Conservation (phyloP, 192 early-diverging fungal species). For the Backusella parvicylindrica region DNA sequence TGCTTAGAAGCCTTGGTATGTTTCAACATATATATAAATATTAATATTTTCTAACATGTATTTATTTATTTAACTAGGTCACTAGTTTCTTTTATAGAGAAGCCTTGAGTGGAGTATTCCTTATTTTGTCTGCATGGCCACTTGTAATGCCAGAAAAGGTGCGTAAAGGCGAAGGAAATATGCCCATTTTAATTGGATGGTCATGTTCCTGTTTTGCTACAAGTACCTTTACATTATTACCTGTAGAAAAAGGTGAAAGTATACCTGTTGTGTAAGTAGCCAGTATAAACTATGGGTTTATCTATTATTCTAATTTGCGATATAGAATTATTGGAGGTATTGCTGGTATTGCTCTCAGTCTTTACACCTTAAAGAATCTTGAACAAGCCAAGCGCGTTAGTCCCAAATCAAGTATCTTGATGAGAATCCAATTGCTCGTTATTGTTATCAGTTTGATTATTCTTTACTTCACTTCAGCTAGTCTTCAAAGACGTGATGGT, state of each 20-base stretch:
- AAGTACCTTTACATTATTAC: constrained; percentile 84
- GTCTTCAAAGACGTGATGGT: constrained; percentile 55
- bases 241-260: constrained; percentile 82
- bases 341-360: constrained; percentile 30
- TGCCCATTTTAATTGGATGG: constrained; percentile 61
- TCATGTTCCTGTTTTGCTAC: constrained; percentile 60
- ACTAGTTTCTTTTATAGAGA: constrained; percentile 83
- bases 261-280: constrained; percentile 58
- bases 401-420: background rate
- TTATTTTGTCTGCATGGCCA: constrained; percentile 68
- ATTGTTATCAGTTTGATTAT: constrained; percentile 54
- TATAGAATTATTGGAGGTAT: constrained; percentile 42
- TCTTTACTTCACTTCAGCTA: constrained; percentile 59
- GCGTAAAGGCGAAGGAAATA: constrained; percentile 34
- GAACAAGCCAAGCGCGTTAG: background rate
- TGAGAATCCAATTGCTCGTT: constrained; percentile 22
- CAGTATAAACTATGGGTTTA: background rate
- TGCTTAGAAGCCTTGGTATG: constrained; percentile 76
- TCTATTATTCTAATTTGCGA: constrained; percentile 1
- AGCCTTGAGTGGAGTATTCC: constrained; percentile 60
- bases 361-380: background rate
- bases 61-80: constrained; percentile 55
- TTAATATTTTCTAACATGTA: background rate
- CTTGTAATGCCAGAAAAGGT: constrained; percentile 50
- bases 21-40: background rate